phyloP scores from a whole-genome alignment of 805 yeast genomes.

The Tetrapisispora namnaoensis region DNA sequence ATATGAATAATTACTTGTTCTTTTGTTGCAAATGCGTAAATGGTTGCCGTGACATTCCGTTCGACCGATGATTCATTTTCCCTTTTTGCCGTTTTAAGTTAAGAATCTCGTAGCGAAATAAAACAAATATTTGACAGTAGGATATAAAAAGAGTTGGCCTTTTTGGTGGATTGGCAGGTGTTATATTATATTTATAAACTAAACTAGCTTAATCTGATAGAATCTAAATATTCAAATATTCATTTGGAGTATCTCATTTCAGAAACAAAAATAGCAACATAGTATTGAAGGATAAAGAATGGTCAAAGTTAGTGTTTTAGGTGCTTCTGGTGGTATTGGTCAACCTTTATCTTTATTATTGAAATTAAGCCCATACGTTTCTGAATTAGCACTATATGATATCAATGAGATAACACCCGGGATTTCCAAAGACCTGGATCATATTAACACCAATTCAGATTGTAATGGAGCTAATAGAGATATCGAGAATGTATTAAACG shows the following conservation, averaged over 20 bases:
- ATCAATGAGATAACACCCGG: constrained; percentile 63
- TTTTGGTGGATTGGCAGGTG: no score
- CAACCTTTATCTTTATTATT: constrained; percentile 56
- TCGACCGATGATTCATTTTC: not conserved
- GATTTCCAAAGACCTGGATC: constrained; percentile 72
- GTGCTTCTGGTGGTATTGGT: constrained; percentile 85
- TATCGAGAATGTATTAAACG: constrained; percentile 58
- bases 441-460: constrained; percentile 67
- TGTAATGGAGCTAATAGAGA: constrained; percentile 53
- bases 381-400: constrained; percentile 63
- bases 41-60: no score
- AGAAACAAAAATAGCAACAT: no score
- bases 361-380: constrained; percentile 62
- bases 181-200: no score
- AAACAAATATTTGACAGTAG: no score
- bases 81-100: not conserved
- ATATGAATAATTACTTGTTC: no score
- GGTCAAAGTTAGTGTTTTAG: constrained; percentile 62
- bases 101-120: no score
- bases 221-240: no score
- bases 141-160: no score
- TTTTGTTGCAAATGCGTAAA: no score
- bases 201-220: no score
- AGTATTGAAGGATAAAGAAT: not conserved
- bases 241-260: no score